Conservation (phyloP, 2,329 filamentous ascomycete species). For the Claviceps sp. region DNA sequence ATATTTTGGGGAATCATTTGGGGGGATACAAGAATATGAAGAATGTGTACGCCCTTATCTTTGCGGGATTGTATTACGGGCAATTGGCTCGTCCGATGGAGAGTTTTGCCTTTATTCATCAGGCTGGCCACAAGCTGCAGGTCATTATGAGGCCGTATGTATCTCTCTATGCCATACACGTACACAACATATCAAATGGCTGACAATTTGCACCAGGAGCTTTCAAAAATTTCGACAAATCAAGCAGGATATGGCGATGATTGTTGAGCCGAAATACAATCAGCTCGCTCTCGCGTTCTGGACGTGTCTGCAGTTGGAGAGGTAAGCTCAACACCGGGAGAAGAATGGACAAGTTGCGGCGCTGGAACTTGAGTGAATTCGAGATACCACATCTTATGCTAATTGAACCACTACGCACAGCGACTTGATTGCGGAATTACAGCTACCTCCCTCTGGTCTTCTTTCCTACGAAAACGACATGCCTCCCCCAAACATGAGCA, state of each 20-base stretch:
- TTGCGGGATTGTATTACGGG: conserved; percentile 79
- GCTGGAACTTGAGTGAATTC: background rate
- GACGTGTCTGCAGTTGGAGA: conserved; percentile 89
- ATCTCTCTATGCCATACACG: background rate
- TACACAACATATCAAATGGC: background rate
- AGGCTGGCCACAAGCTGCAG: conserved; percentile 45
- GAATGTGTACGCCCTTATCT: conserved; percentile 71
- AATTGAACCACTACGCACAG: conserved; percentile 25
- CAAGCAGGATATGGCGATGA: conserved; percentile 22
- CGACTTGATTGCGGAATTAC: conserved; percentile 82
- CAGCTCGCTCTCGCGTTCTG: conserved; percentile 69
- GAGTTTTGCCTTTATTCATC: conserved; percentile 54
- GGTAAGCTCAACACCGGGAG: conserved; percentile 31
- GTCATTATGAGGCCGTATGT: conserved; percentile 65
- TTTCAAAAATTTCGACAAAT: conserved; percentile 33
- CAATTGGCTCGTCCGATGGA: conserved; percentile 79
- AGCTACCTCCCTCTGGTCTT: conserved; percentile 45
- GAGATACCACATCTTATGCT: background rate
- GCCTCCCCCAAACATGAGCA: conserved; percentile 47
- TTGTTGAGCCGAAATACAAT: conserved; percentile 37
- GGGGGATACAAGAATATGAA: conserved; percentile 69
- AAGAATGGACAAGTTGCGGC: background rate
- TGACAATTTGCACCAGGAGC: conserved; percentile 23
- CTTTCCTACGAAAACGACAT: conserved; percentile 50
- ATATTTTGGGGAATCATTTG: conserved; percentile 71